phyloP scores from a whole-genome alignment of 345 rosid genomes.

The Sonneratia caseolaris region DNA sequence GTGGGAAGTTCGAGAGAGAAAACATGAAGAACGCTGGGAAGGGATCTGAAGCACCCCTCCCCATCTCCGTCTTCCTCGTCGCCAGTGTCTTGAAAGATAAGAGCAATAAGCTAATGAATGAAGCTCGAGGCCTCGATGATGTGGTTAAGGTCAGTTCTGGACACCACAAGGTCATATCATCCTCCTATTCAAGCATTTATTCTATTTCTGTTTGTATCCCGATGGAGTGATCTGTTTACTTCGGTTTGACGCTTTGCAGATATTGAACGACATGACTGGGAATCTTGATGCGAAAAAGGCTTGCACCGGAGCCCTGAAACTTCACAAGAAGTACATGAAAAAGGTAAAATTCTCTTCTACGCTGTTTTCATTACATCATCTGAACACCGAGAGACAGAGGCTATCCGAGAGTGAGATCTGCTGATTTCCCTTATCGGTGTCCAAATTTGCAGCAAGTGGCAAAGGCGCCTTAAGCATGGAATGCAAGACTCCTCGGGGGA shows the following conservation, averaged over 20 bases:
- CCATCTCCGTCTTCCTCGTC: slow-evolving; percentile 85
- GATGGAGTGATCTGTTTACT: neutral
- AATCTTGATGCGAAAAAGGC: slow-evolving; percentile 88
- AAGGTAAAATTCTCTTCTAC: slow-evolving; percentile 13
- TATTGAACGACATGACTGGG: slow-evolving; percentile 83
- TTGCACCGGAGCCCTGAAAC: slow-evolving; percentile 86
- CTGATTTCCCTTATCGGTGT: no score
- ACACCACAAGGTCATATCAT: neutral
- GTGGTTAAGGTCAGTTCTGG: slow-evolving; percentile 54
- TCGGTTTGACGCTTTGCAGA: slow-evolving; percentile 26
- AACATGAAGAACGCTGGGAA: slow-evolving; percentile 50
- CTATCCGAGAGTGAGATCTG: neutral
- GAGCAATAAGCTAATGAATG: slow-evolving; percentile 63
- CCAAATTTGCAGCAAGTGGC: neutral
- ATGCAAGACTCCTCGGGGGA: neutral
- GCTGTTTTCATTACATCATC: neutral
- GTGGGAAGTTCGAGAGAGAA: slow-evolving; percentile 83
- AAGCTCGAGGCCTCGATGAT: slow-evolving; percentile 90
- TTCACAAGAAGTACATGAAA: slow-evolving; percentile 86
- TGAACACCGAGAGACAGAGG: neutral
- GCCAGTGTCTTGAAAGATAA: slow-evolving; percentile 95
- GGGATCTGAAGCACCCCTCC: slow-evolving; percentile 56
- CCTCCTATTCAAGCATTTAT: neutral
- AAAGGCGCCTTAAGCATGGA: slow-evolving; percentile 1
- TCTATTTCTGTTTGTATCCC: neutral